A percentile compares a stretch with the other conserved stretches of the same genome.
These are phyloP conservation scores for Excoecaria agallocha DNA, from an alignment of 345 rosid genomes.

Conservation along the genomic window DNA sequence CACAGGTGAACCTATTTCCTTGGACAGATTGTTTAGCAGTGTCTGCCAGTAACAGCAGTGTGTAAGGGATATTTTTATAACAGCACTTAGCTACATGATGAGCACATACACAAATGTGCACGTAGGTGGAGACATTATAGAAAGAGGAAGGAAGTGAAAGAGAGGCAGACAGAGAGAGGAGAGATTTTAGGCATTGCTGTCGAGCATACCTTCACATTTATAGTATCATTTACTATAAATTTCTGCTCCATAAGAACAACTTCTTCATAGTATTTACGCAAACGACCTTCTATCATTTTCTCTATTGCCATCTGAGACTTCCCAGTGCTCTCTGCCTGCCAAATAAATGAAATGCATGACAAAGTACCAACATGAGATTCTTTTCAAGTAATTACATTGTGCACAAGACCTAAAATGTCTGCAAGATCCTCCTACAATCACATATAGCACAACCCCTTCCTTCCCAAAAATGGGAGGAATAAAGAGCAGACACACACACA, in stretches of 20 bases:
- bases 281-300: constrained; percentile 96
- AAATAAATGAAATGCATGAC: constrained; percentile 13
- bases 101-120: too few relatives aligned
- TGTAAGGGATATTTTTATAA: not conserved
- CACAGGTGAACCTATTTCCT: constrained; percentile 78
- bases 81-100: not conserved
- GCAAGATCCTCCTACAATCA: not conserved
- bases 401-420: not conserved
- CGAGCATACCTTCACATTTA: constrained; percentile 59
- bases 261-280: constrained; percentile 90
- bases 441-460: not conserved
- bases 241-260: constrained; percentile 89
- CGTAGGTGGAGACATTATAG: not conserved
- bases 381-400: too few relatives aligned
- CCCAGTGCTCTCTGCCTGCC: constrained; percentile 87
- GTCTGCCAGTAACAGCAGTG: constrained; percentile 37
- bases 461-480: not conserved
- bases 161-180: not conserved
- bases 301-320: constrained; percentile 77
- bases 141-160: not conserved
- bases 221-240: constrained; percentile 66
- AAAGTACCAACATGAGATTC: not conserved
- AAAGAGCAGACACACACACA: too few relatives aligned
- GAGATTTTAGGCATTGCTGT: not conserved
- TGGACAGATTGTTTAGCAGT: constrained; percentile 58